A percentile compares a stretch with the other conserved stretches of the same genome.
phyloP scores from a whole-genome alignment of 1,284 basidiomycete species.

The Trichosporon asahii region DNA sequence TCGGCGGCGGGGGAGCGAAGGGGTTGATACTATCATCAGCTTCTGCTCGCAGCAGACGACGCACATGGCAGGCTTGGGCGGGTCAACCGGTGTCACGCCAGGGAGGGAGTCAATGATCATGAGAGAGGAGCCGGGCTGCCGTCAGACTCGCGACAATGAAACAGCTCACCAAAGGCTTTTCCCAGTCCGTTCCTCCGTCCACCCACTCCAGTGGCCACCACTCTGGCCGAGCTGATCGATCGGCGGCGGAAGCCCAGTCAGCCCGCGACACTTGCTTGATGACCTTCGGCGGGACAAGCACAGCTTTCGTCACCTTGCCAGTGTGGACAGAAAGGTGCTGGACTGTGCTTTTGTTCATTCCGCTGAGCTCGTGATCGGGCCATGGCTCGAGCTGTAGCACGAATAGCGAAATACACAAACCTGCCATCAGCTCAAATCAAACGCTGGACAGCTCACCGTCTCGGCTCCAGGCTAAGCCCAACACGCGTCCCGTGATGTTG shows the following conservation, averaged over 20 bases:
- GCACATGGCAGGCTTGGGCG: conserved; percentile 41
- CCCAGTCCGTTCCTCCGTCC: conserved; percentile 20
- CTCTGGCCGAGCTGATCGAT: background rate
- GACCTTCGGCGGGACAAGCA: conserved; percentile 15
- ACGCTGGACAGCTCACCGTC: conserved; percentile 33
- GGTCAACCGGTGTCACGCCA: conserved; percentile 39
- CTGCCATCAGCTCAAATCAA: conserved; percentile 21
- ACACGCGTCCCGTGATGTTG: conserved; percentile 30
- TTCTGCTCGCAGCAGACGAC: background rate
- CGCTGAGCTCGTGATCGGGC: background rate
- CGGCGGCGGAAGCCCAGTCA: background rate
- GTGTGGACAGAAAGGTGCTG: conserved; percentile 44
- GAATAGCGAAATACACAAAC: conserved; percentile 36
- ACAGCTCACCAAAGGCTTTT: conserved; percentile 23
- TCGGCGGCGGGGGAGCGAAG: conserved; percentile 8
- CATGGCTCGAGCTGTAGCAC: conserved; percentile 17
- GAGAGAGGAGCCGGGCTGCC: conserved; percentile 38
- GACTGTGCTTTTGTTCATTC: conserved; percentile 16
- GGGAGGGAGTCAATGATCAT: conserved; percentile 43
- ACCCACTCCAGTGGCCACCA: conserved; percentile 26
- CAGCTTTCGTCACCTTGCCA: conserved; percentile 30
- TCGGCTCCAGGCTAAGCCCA: conserved; percentile 42
- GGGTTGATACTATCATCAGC: conserved; percentile 26
- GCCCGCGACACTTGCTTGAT: conserved; percentile 1
- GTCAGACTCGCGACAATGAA: background rate